Evolutionary conservation across 2,329 filamentous ascomycete genomes (phyloP), one percentile per base, ranked within the genome.

Genomic region (Penicillium hordei): DNA sequence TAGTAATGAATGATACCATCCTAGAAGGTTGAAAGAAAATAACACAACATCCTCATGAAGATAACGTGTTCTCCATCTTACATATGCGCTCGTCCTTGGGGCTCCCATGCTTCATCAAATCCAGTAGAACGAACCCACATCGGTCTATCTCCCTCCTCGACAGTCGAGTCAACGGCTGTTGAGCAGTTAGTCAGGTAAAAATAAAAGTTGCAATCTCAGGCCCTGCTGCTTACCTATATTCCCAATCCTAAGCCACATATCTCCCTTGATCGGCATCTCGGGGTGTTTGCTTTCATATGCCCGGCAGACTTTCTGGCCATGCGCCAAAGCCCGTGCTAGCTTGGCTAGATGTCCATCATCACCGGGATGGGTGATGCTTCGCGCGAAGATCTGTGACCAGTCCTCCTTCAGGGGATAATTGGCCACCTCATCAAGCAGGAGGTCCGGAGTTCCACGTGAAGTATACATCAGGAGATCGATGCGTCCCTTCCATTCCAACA

Each of bases 311-410:
- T 74, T 76, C 74, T 88, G 80, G 1, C 85, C 90, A 65, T 91
- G 75, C 4, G 83, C 82, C 19, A 94, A 72, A 1, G 90, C 87
- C 33, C 92, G 80, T 8, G 88, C 80, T 5, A 95, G 76, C 74
- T 97, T 97, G 53, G 87, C 81, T 10, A 86, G 81, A 75, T 97
- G 93, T 0, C 93, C 92, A 72, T 97, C 92, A 64, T 96, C 93
- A 2, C 42, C 29, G 0, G 81, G 68, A 23, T 79, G 69, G 36
- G 66, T 64, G 53, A 81, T 81, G 49, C 75, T 82, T 51, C 71
- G 78, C 59, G 74, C 68, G 59, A 81, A 77, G 44, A 82, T 68
- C 21, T 68, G 73, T 42, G 73, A 73, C 82, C 79, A 81, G 42
- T 70, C 72, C 61, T 78, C 75, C 55, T 77, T 82, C 0, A 87